Evolutionary conservation across 1,139 yeast species (phyloP).

Genomic region (Kazachstania sp.): DNA sequence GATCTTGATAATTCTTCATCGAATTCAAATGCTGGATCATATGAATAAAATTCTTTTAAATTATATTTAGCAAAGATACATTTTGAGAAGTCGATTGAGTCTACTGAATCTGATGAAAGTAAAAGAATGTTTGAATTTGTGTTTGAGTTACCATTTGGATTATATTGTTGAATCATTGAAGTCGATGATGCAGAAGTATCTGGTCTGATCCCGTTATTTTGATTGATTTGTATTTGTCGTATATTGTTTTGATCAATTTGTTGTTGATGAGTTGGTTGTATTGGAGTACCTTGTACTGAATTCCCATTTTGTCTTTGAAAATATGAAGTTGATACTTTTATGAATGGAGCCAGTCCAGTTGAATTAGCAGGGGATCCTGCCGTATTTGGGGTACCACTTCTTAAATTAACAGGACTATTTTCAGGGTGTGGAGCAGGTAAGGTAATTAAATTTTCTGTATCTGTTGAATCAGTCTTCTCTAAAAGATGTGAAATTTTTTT

Average conservation of each 20-base stretch:
- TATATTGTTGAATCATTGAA: neutral
- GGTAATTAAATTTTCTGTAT: constrained; percentile 7
- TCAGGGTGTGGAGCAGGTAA: constrained; percentile 1
- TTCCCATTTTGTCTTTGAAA: constrained; percentile 1
- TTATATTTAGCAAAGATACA: constrained; percentile 38
- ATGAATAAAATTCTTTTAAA: constrained; percentile 35
- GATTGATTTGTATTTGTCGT: neutral
- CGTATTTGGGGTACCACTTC: neutral
- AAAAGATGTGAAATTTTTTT: constrained; percentile 36
- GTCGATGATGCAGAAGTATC: neutral
- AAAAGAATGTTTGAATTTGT: constrained; percentile 13
- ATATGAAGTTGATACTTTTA: neutral
- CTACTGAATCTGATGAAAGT: constrained; percentile 28
- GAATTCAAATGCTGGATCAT: constrained; percentile 41
- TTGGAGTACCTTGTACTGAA: neutral
- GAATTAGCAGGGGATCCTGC: neutral
- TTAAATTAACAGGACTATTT: neutral
- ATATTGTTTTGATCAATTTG: neutral
- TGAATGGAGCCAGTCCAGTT: neutral
- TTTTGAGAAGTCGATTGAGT: constrained; percentile 32
- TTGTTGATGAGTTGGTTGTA: neutral
- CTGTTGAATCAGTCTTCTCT: constrained; percentile 11
- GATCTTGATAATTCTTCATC: constrained; percentile 39
- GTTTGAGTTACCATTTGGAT: neutral
- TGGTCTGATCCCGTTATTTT: neutral